Evolutionary conservation across 805 yeast species (phyloP), one percentile per base, ranked within the genome.

Genomic region (Spathaspora boniae): DNA sequence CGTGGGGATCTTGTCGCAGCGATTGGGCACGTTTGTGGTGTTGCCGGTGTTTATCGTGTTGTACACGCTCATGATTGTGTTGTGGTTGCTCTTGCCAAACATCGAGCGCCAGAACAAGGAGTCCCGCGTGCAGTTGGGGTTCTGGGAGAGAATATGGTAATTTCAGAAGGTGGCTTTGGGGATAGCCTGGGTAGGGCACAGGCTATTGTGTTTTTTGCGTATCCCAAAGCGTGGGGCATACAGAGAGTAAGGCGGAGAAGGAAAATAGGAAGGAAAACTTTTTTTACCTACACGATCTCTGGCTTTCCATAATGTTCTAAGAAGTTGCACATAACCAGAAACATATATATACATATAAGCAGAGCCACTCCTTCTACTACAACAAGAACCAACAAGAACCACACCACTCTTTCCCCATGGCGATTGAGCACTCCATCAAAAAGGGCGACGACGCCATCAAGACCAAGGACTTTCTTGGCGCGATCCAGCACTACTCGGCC

Each of bases 1-100:
- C 11, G 72, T 74, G 11, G 81, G 81, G 24, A 50, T 75, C 34
- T 54, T 72, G 12, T 61, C 76, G 4, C 69, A 74, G 47, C 53
- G 39, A 31, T 51, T 49, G 3, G 78, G 78, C 2, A 62, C 79
- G 0, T 74, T 43, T 43, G 74, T 73, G 3, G 67, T 75, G 21
- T 63, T 73, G 54, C 80, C 81, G 4, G 54, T 69, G 16, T 62
- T 70, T 34, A 50, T 74, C 8, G 62, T 53, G 0, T 52, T 71
- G 23, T 63, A 64, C 36, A 34, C 46, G 1, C 36, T 47, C 3
- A 65, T 71, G 58, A 26, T 60, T 9, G 12, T 52, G 6, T 37
- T 57, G 4, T 74, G 79, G 78, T 31, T 60, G 5, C 29, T 53
- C 9, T 48, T 72, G 26, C 78, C 79, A 15, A 55, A 59, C 14